A percentile compares a stretch with the other conserved stretches of the same genome.
Conservation (phyloP, 768 basidiomycete genomes). For the Pluteus cervinus region DNA sequence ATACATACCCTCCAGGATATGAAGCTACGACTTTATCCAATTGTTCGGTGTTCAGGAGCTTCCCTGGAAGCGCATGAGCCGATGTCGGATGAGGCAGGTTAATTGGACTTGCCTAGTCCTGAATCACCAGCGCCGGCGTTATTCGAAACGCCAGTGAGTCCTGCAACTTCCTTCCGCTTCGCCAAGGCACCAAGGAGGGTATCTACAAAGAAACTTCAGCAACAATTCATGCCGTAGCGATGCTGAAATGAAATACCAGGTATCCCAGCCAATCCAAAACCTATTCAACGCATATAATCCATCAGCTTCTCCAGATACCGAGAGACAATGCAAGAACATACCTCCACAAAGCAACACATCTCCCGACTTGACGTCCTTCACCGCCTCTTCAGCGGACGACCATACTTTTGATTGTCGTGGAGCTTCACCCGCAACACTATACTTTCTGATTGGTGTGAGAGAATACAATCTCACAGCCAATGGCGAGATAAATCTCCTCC, state of each 20-base stretch:
- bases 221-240: conserved; percentile 3
- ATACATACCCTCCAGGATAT: conserved; percentile 75
- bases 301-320: conserved; percentile 1
- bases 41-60: conserved; percentile 68
- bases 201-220: conserved; percentile 38
- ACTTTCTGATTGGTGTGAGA: conserved; percentile 16
- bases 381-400: conserved; percentile 75
- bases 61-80: conserved; percentile 48
- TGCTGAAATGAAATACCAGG: conserved; percentile 45
- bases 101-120: conserved; percentile 52
- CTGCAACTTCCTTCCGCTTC: conserved; percentile 61
- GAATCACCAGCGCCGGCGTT: conserved; percentile 72
- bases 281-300: conserved; percentile 29
- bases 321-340: conserved; percentile 26
- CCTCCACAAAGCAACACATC: conserved; percentile 78
- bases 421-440: conserved; percentile 27
- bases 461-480: conserved; percentile 10
- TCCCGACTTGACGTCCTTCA: conserved; percentile 78
- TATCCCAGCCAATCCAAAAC: conserved; percentile 86
- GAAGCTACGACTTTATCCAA: conserved; percentile 82
- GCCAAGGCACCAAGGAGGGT: conserved; percentile 77
- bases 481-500: not conserved
- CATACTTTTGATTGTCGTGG: conserved; percentile 60
- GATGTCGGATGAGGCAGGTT: conserved; percentile 4
- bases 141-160: conserved; percentile 82